These are phyloP conservation scores for Bipolaris zeicola DNA, from an alignment of 2,329 filamentous ascomycete genomes.

Conservation along the genomic window DNA sequence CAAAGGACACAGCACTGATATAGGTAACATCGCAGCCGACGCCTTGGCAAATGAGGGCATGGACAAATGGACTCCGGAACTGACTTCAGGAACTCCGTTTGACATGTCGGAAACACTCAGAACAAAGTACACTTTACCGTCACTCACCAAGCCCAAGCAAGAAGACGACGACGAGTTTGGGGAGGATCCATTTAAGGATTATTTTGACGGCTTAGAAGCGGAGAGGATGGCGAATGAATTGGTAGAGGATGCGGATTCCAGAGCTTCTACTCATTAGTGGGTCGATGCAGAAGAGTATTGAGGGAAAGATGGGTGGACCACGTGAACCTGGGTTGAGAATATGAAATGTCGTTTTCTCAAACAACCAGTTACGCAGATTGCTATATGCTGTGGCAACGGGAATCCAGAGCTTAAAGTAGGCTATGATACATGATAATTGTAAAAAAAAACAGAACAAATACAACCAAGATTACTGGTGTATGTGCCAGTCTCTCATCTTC, in stretches of 20 bases:
- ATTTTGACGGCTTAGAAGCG: neutral
- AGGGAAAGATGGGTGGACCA: neutral
- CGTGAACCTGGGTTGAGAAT: neutral
- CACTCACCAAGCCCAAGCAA: neutral
- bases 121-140: conserved; percentile 5
- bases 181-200: neutral
- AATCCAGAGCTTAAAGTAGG: neutral
- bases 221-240: neutral
- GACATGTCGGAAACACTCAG: conserved; percentile 12
- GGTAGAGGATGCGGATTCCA: neutral
- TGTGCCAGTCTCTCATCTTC: too few species aligned
- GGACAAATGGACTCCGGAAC: conserved; percentile 7
- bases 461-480: too few species aligned
- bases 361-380: neutral
- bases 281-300: neutral
- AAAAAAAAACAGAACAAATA: too few species aligned
- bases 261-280: neutral
- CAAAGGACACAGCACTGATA: conserved; percentile 77
- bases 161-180: neutral
- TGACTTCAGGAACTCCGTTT: conserved; percentile 1
- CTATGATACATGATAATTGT: too few species aligned
- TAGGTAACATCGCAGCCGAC: conserved; percentile 83
- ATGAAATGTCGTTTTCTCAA: neutral
- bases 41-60: conserved; percentile 18
- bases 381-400: neutral